Conservation (phyloP, 257 asterid species). For the Gentiana macrophylla region DNA sequence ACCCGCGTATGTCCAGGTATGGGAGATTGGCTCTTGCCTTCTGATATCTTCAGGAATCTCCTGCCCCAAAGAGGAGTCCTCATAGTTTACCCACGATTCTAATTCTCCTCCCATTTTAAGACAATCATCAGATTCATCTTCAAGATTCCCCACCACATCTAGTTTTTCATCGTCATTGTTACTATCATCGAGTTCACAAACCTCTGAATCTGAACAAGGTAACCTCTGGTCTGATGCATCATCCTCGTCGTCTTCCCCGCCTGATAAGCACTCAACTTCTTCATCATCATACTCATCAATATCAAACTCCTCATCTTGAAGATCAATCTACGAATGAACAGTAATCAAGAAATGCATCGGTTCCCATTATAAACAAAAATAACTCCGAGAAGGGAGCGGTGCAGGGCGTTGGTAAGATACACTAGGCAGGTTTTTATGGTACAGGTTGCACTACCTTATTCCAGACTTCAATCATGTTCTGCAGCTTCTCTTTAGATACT, state of each 20-base stretch:
- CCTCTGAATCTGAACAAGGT: slow-evolving; percentile 16
- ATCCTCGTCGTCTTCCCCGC: slow-evolving; percentile 21
- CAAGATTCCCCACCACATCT: slow-evolving; percentile 21
- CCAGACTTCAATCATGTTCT: slow-evolving; percentile 95
- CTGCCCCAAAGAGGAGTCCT: slow-evolving; percentile 32
- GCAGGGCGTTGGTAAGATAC: no score
- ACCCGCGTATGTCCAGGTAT: slow-evolving; percentile 8
- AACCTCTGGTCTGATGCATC: slow-evolving; percentile 19
- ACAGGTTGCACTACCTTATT: slow-evolving; percentile 45
- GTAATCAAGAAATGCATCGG: slow-evolving; percentile 6
- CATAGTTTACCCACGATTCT: slow-evolving; percentile 35
- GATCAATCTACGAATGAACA: slow-evolving; percentile 51
- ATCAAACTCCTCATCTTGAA: slow-evolving; percentile 31
- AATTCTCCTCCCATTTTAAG: slow-evolving; percentile 37
- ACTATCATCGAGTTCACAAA: slow-evolving; percentile 6
- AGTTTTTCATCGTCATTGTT: slow-evolving; percentile 18
- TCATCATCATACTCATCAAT: slow-evolving; percentile 26
- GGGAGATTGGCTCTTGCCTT: slow-evolving; percentile 17
- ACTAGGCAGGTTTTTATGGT: neutral
- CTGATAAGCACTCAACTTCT: slow-evolving; percentile 23
- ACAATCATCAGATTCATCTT: slow-evolving; percentile 37
- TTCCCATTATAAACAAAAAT: neutral
- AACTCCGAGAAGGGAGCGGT: no score
- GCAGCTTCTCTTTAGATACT: slow-evolving; percentile 71
- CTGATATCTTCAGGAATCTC: slow-evolving; percentile 14